Conservation (phyloP, 179 eudicot species). For the Vitellaria paradoxa region DNA sequence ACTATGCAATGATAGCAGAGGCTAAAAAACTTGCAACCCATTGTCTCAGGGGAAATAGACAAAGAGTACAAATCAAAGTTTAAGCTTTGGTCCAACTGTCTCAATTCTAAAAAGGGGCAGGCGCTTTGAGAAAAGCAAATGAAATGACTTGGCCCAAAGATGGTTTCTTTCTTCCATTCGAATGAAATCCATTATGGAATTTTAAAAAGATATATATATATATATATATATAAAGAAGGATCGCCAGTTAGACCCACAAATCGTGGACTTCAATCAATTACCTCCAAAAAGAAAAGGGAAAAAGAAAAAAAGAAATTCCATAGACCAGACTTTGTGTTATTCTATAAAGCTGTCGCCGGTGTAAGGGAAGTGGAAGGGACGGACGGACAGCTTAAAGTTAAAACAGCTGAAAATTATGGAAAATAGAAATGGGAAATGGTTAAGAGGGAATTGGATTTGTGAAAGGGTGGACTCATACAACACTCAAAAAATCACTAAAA, state of each 20-base stretch:
- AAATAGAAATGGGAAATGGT: too few species aligned
- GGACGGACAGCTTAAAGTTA: too few species aligned
- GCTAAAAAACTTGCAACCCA: background rate
- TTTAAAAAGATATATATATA: background rate
- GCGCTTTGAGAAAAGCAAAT: background rate
- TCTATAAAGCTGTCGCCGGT: background rate
- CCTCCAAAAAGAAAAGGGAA: background rate
- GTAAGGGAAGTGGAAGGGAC: too few species aligned
- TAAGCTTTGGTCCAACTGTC: background rate
- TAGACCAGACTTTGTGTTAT: background rate
- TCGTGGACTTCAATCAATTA: background rate
- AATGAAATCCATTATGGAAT: conserved; percentile 4
- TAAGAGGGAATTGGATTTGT: too few species aligned
- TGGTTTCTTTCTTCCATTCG: background rate
- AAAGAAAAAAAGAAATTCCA: background rate
- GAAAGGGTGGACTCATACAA: too few species aligned
- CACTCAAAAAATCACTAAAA: too few species aligned
- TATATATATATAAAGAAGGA: too few species aligned
- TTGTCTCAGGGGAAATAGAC: background rate
- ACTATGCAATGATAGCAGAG: too few species aligned
- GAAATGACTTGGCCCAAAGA: conserved; percentile 4
- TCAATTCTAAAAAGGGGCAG: background rate
- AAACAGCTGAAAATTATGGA: too few species aligned
- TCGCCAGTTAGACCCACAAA: background rate
- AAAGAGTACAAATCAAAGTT: background rate